Conservation (phyloP, 768 basidiomycete genomes). For the Boletales sp. region DNA sequence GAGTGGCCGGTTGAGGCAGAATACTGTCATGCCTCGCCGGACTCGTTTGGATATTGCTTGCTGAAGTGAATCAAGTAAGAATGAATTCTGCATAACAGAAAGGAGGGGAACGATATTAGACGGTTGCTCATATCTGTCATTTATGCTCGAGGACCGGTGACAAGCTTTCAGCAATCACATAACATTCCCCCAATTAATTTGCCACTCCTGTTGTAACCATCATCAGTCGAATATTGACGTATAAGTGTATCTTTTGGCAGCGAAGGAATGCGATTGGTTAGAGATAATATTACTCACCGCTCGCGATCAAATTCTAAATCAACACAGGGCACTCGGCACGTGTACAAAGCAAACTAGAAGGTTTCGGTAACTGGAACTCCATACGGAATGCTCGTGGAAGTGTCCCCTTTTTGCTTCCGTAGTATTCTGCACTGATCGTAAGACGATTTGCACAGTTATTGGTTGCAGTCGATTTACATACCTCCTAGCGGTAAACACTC, state of each 20-base stretch:
- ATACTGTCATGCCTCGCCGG: slow-evolving; percentile 6
- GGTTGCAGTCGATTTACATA: neutral
- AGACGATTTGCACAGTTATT: neutral
- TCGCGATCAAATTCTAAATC: neutral
- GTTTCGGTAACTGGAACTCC: neutral
- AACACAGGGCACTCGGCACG: neutral
- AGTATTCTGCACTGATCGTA: neutral
- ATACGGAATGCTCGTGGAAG: neutral
- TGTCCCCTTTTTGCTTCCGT: neutral
- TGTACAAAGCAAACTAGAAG: slow-evolving; percentile 2
- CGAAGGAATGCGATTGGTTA: neutral
- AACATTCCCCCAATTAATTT: neutral
- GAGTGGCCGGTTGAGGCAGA: slow-evolving; percentile 15
- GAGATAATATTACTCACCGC: slow-evolving; percentile 1
- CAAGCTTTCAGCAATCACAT: neutral
- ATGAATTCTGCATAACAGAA: slow-evolving; percentile 7
- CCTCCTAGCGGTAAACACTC: neutral
- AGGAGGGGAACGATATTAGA: neutral
- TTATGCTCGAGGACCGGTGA: slow-evolving; percentile 6
- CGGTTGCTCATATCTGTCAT: neutral
- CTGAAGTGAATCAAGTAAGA: slow-evolving; percentile 14
- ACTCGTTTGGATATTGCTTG: slow-evolving; percentile 6
- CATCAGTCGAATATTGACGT: neutral
- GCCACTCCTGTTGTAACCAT: neutral
- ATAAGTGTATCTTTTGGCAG: neutral